These are phyloP conservation scores for Cladosporium sp. DNA, from an alignment of 2,329 filamentous ascomycete species.

Conservation along the genomic window DNA sequence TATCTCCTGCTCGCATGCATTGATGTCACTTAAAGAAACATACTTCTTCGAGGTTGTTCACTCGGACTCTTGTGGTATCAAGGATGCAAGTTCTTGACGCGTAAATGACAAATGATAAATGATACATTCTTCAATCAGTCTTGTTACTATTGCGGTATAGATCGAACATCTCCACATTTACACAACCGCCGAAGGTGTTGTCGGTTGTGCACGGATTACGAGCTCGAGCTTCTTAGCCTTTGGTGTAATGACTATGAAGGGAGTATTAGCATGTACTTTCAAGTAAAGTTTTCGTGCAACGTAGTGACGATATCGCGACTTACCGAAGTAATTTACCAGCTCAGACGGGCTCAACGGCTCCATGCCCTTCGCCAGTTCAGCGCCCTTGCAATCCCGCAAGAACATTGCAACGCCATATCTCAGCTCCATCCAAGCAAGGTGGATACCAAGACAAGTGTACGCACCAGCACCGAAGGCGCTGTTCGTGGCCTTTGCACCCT, in stretches of 20 bases:
- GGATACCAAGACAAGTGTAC: slow-evolving; percentile 67
- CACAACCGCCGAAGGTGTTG: slow-evolving; percentile 15
- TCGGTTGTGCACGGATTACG: slow-evolving; percentile 28
- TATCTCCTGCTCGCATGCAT: background rate
- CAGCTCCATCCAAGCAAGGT: slow-evolving; percentile 63
- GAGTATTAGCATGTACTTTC: background rate
- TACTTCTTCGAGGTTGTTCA: background rate
- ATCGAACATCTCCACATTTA: background rate
- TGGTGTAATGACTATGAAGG: slow-evolving; percentile 40
- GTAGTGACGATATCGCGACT: background rate
- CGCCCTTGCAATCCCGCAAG: slow-evolving; percentile 48
- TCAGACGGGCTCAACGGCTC: slow-evolving; percentile 45
- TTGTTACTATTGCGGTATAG: background rate
- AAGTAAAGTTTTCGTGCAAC: background rate
- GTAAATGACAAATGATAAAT: background rate
- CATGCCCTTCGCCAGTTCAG: slow-evolving; percentile 28
- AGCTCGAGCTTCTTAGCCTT: slow-evolving; percentile 46
- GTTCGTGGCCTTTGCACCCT: slow-evolving; percentile 54
- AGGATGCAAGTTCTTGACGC: background rate
- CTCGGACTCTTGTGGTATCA: background rate
- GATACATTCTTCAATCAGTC: background rate
- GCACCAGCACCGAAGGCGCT: slow-evolving; percentile 70
- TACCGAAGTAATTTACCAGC: slow-evolving; percentile 44
- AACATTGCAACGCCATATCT: slow-evolving; percentile 54
- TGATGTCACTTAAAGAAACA: background rate